Evolutionary conservation across 164 flowering plant species (phyloP), one percentile per base, ranked within the genome.

Genomic region (Annona squamosa): DNA sequence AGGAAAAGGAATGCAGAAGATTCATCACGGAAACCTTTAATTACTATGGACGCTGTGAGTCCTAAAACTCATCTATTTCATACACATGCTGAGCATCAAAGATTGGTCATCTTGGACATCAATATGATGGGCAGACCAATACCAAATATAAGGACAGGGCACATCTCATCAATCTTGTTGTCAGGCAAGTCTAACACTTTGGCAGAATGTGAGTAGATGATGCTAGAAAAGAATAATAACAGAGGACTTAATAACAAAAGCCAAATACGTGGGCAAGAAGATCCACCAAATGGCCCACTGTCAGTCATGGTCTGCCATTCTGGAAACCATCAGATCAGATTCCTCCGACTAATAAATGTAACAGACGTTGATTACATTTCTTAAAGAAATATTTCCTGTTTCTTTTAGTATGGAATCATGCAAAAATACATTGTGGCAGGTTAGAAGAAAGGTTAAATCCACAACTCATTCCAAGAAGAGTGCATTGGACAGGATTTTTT

Each of bases 1-100:
- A 93, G 83, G 96, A 89, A 81, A 96, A 91, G 10, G 96, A 93
- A 3, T 91, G 99, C 47, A 79, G 88, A 75, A 82, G 98, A 82
- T 91, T 95, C 79, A 75, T 93, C 70, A 80, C 73, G 18, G 93
- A 91, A 61, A 79, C 93, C 46, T 48, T 95, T 0, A 86, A 79
- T 66, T 74, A 73, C 63, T 87, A 69, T 69, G 98, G 99, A 0
- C 96, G 90, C 0, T 81, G 99, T 93, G 75, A 68, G 81, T 72
- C 52, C 18, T 42, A 4, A 52, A 52, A 68, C 18, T 73, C 46
- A 19, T 68, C 26, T 17, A 48, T 13, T 63, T 46, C 37, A 78
- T n/a, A 66, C 68, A 7, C 37, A 26, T 26, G 37, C 16, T 16
- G 46, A 41, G 68, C 65, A 17, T 63, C 10, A 63, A 63, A n/a